Conservation (phyloP, 1,139 yeast genomes). For the Diutina mesorugosa region DNA sequence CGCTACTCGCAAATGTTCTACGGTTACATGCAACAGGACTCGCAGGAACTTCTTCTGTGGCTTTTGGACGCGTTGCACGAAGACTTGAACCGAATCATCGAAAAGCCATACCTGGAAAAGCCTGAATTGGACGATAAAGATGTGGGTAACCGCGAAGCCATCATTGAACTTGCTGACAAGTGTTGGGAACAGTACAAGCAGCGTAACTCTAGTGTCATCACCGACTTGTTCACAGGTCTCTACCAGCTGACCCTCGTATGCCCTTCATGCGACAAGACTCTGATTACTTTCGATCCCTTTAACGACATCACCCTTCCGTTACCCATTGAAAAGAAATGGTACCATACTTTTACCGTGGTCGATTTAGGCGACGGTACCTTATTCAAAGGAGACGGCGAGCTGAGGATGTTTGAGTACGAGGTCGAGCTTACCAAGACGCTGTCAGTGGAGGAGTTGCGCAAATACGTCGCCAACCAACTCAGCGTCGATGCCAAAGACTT, state of each 20-base stretch:
- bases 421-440: conserved; percentile 63
- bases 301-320: conserved; percentile 84
- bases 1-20: conserved; percentile 70
- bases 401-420: conserved; percentile 30
- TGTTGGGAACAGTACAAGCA: conserved; percentile 75
- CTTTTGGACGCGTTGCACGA: conserved; percentile 87
- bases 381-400: conserved; percentile 14
- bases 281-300: conserved; percentile 90
- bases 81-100: conserved; percentile 69
- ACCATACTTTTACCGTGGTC: conserved; percentile 48
- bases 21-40: conserved; percentile 88
- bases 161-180: conserved; percentile 48
- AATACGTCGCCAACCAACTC: conserved; percentile 43
- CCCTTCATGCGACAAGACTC: conserved; percentile 70
- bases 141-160: conserved; percentile 38
- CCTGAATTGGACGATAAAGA: conserved; percentile 67
- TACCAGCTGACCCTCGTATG: conserved; percentile 85
- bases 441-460: conserved; percentile 39
- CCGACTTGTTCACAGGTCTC: conserved; percentile 80
- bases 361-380: conserved; percentile 30
- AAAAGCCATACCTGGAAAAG: conserved; percentile 81
- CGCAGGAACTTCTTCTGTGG: conserved; percentile 89
- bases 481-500: conserved; percentile 30
- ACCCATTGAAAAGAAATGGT: conserved; percentile 71
- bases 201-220: conserved; percentile 76